These are phyloP conservation scores for Talaromyces verruculosus DNA, from an alignment of 2,329 filamentous ascomycete genomes.

Conservation along the genomic window DNA sequence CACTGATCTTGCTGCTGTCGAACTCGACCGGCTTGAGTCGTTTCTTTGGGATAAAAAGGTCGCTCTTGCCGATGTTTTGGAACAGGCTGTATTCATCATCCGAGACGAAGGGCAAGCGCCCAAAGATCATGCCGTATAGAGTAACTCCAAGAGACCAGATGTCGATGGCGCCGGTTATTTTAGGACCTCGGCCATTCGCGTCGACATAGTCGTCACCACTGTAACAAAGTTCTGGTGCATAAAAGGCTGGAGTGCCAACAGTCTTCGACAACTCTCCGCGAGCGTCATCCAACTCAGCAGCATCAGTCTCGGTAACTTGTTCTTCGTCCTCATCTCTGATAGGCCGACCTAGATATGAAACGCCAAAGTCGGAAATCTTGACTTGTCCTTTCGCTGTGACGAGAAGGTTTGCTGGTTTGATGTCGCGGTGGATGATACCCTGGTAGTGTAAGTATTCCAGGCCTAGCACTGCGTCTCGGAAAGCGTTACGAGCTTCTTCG, in stretches of 20 bases:
- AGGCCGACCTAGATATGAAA: slow-evolving; percentile 91
- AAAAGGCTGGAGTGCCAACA: slow-evolving; percentile 95
- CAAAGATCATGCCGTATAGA: slow-evolving; percentile 91
- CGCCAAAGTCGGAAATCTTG: slow-evolving; percentile 98
- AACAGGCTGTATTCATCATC: slow-evolving; percentile 92
- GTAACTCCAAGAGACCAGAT: slow-evolving; percentile 97
- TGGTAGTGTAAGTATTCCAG: slow-evolving; percentile 91
- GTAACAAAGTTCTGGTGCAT: slow-evolving; percentile 93
- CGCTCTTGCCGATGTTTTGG: slow-evolving; percentile 83
- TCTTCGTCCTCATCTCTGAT: slow-evolving; percentile 79
- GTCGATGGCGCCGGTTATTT: slow-evolving; percentile 89
- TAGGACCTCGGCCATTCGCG: slow-evolving; percentile 60
- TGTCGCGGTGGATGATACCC: slow-evolving; percentile 79
- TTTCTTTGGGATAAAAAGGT: slow-evolving; percentile 82
- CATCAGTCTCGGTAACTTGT: slow-evolving; percentile 77
- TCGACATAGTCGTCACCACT: slow-evolving; percentile 65
- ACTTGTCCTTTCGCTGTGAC: slow-evolving; percentile 82
- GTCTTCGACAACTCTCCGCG: slow-evolving; percentile 90
- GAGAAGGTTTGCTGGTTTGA: slow-evolving; percentile 86
- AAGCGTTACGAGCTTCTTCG: slow-evolving; percentile 75
- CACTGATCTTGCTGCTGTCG: slow-evolving; percentile 24
- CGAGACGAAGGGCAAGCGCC: slow-evolving; percentile 87
- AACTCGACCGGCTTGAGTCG: slow-evolving; percentile 71
- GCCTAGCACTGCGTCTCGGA: slow-evolving; percentile 88
- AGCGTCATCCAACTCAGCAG: slow-evolving; percentile 84